Conservation (phyloP, 2,329 filamentous ascomycete species). For the Cordyceps militaris region DNA sequence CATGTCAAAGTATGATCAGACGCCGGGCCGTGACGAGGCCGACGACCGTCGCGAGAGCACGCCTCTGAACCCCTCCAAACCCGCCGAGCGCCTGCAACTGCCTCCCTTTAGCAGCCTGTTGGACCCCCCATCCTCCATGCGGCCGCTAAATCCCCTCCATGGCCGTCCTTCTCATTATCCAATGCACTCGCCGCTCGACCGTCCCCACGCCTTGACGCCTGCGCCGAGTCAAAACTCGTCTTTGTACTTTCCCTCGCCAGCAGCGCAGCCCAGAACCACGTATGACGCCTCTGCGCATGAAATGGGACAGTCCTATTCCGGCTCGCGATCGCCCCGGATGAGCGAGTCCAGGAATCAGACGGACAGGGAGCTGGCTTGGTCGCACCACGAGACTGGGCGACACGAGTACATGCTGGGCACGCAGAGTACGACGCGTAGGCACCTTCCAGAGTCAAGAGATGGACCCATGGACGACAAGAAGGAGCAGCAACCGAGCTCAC, state of each 20-base stretch:
- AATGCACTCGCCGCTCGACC: constrained; percentile 41
- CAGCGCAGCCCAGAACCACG: constrained; percentile 38
- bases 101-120: constrained; percentile 53
- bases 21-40: constrained; percentile 29
- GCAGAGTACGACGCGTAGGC: constrained; percentile 29
- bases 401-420: constrained; percentile 41
- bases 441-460: constrained; percentile 31
- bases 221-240: background rate
- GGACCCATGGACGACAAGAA: constrained; percentile 23
- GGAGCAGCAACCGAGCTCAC: constrained; percentile 18
- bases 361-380: constrained; percentile 31
- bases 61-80: constrained; percentile 18
- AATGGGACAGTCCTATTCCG: constrained; percentile 30
- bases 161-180: constrained; percentile 38
- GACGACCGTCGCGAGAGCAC: constrained; percentile 25
- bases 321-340: constrained; percentile 39
- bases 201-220: constrained; percentile 24
- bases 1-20: constrained; percentile 52
- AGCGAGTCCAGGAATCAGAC: constrained; percentile 32
- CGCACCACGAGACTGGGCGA: constrained; percentile 33
- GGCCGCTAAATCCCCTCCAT: constrained; percentile 37
- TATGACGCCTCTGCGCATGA: constrained; percentile 36
- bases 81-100: constrained; percentile 40
- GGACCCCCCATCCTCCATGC: constrained; percentile 38
- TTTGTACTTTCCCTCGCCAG: constrained; percentile 43